Base-by-base conservation (phyloP, 2,329 filamentous ascomycete species). In the Penicillium crustosum region DNA sequence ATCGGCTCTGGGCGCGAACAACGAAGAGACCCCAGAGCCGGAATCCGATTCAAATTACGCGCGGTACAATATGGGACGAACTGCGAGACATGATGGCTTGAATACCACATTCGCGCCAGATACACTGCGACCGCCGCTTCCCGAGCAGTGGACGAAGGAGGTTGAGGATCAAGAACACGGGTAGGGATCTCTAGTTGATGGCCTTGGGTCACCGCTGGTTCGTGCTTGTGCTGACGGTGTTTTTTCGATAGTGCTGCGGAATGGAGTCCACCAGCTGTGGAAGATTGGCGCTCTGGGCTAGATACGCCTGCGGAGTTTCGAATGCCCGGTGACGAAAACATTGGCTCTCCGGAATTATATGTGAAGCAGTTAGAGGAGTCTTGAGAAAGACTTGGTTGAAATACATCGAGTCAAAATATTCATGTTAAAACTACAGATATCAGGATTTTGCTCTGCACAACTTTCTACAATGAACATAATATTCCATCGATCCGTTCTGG, bases 91-190 rank as follows among this genome's bases (percentile, higher is more conserved):
- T 1, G 31, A 39, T 21, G 41, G 21, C 2, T 21, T 50, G 48
- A 38, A 52, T 51, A 25, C 31, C 5, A 13, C 12, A 13, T 6
- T 33, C 31, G 31, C 31, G 9, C 23, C 45, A 36, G 53, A 49
- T n/a, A 41, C 36, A 15, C 36, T 19, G 12, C 53, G 53, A 21
- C 53, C 53, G 25, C 47, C 47, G 19, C 53, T 56, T 31, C 53
- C 53, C 13, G 53, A 51, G 39, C 25, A 21, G 39, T 56, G 53
- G 53, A 56, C 53, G 23, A 50, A 38, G 15, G 53, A 56, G 5
- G 8, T 15, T 10, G 39, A 45, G 48, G 53, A 38, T 9, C 47
- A 6, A 17, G 39, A 56, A 4, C n/a, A 43, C 13, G 29, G 31
- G 53, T 56, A 51, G 21, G 53, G 13, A 15, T n/a, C 35, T 27